These are phyloP conservation scores for Pinus tabuliformis DNA, from an alignment of 75 land plant genomes.

Conservation along the genomic window DNA sequence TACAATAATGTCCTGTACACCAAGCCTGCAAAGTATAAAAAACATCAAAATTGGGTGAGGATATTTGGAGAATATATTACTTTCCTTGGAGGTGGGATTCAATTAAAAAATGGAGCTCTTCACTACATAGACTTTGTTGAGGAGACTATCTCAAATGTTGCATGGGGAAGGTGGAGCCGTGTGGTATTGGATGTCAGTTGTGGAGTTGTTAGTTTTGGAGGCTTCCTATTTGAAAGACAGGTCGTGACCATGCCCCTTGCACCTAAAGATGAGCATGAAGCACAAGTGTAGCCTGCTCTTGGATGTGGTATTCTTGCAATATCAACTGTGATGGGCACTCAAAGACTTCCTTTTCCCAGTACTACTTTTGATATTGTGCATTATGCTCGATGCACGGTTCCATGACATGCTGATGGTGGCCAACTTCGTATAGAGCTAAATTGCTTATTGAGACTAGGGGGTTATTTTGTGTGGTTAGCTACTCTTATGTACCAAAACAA, in stretches of 20 bases:
- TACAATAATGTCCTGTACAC: conserved; percentile 71
- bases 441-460: conserved; percentile 83
- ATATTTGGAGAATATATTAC: conserved; percentile 52
- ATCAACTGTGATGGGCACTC: conserved; percentile 87
- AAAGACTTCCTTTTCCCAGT: conserved; percentile 73
- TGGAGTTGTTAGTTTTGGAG: conserved; percentile 97
- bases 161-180: conserved; percentile 65
- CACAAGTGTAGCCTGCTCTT: conserved; percentile 89
- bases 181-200: conserved; percentile 88
- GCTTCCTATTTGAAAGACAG: conserved; percentile 71
- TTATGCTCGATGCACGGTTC: conserved; percentile 94
- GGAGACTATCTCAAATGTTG: conserved; percentile 45
- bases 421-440: conserved; percentile 78
- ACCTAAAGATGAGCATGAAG: conserved; percentile 96
- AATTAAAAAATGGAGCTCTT: conserved; percentile 74
- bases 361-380: conserved; percentile 80
- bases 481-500: conserved; percentile 76
- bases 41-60: conserved; percentile 79
- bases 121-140: conserved; percentile 69
- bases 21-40: conserved; percentile 51
- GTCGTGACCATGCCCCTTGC: conserved; percentile 87
- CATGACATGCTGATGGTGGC: conserved; percentile 94
- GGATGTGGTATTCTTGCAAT: conserved; percentile 92
- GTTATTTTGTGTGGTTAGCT: conserved; percentile 90
- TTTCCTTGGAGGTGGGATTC: conserved; percentile 86